phyloP scores from a whole-genome alignment of 495 filamentous ascomycete species.

The Daldinia vernicosa region DNA sequence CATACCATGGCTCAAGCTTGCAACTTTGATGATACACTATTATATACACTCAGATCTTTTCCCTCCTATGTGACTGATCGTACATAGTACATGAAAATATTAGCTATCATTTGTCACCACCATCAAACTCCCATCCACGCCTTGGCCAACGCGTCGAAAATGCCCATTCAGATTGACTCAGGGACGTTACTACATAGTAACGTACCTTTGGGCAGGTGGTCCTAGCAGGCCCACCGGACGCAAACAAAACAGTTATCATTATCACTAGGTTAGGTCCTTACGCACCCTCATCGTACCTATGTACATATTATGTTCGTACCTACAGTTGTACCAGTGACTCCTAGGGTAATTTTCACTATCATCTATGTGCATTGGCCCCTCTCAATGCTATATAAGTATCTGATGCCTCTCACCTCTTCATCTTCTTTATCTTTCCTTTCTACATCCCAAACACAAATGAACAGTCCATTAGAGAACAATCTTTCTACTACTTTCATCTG shows the following conservation, averaged over 20 bases:
- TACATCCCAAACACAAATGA: background rate
- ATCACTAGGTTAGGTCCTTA: background rate
- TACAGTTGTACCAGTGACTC: background rate
- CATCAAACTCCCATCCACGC: too few relatives aligned
- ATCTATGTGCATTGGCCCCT: background rate
- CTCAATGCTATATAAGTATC: background rate
- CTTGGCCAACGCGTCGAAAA: too few relatives aligned
- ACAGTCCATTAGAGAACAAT: too few relatives aligned
- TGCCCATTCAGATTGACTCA: background rate
- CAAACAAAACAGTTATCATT: background rate
- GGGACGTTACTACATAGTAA: background rate
- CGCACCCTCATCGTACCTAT: background rate
- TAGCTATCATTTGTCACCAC: too few relatives aligned
- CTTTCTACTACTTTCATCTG: too few relatives aligned
- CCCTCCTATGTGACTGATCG: too few relatives aligned
- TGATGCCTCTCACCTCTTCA: background rate
- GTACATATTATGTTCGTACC: background rate
- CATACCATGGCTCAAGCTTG: too few relatives aligned
- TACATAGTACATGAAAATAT: too few relatives aligned
- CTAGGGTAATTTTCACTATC: background rate
- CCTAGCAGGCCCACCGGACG: background rate
- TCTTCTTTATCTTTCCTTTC: background rate
- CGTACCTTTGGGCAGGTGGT: background rate
- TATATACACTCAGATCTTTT: too few relatives aligned
- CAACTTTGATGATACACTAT: too few relatives aligned